Conservation (phyloP, 2,329 filamentous ascomycete species). For the Neurospora sp. region DNA sequence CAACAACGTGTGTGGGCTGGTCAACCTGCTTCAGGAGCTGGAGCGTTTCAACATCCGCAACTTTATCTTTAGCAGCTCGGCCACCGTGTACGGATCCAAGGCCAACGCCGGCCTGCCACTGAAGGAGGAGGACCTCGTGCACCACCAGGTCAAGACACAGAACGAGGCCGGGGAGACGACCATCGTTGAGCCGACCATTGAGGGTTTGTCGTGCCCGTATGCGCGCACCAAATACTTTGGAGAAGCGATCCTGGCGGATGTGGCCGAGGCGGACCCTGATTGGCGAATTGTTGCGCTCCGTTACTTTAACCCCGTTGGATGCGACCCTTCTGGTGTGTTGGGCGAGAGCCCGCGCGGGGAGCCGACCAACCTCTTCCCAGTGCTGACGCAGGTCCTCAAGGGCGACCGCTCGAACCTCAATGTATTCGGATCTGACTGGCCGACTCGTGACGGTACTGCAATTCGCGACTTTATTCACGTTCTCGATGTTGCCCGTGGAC, state of each 20-base stretch:
- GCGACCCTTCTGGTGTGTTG: constrained; percentile 52
- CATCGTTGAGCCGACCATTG: constrained; percentile 26
- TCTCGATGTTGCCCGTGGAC: constrained; percentile 52
- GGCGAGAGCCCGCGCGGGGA: constrained; percentile 53
- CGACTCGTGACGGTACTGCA: constrained; percentile 55
- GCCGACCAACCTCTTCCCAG: constrained; percentile 55
- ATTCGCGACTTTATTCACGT: constrained; percentile 62
- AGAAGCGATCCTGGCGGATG: constrained; percentile 55
- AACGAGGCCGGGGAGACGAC: constrained; percentile 29
- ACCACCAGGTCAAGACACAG: constrained; percentile 35
- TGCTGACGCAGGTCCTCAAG: constrained; percentile 51
- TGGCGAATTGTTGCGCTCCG: constrained; percentile 55
- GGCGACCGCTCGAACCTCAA: constrained; percentile 43
- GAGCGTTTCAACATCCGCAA: constrained; percentile 52
- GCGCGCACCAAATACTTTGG: constrained; percentile 59
- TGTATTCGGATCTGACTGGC: constrained; percentile 56
- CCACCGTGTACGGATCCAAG: constrained; percentile 54
- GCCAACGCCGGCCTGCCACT: constrained; percentile 40
- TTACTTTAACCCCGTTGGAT: constrained; percentile 61
- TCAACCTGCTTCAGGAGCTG: constrained; percentile 48
- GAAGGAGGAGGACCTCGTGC: constrained; percentile 45
- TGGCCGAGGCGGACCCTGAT: constrained; percentile 48
- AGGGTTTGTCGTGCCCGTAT: constrained; percentile 55
- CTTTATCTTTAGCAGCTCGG: constrained; percentile 59
- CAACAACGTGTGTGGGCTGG: constrained; percentile 57